Evolutionary conservation across 192 early-diverging fungal genomes (phyloP).

Genomic region (Coemansia sp.): DNA sequence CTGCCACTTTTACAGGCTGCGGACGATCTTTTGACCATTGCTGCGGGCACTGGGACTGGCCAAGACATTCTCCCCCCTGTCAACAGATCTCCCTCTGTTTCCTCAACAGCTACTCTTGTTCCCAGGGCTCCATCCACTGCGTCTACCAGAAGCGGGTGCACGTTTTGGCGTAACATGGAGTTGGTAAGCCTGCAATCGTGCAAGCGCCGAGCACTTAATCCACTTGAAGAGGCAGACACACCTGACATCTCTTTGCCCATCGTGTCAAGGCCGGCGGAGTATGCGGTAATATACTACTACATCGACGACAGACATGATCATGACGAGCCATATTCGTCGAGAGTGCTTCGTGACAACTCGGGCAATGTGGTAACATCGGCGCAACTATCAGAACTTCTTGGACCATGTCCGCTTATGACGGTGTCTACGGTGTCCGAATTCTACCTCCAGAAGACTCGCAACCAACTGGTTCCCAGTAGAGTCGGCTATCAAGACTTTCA

Average conservation of each 20-base stretch:
- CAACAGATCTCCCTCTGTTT: no score
- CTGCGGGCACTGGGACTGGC: no score
- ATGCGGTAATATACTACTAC: background rate
- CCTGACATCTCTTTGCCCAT: slow-evolving; percentile 20
- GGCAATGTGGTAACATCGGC: slow-evolving; percentile 16
- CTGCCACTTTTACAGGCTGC: no score
- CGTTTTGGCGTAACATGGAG: slow-evolving; percentile 14
- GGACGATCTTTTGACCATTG: no score
- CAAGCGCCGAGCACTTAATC: slow-evolving; percentile 25
- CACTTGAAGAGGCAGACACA: slow-evolving; percentile 8
- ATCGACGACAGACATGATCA: background rate
- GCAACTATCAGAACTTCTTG: slow-evolving; percentile 7
- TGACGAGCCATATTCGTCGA: background rate
- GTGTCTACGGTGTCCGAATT: slow-evolving; percentile 10
- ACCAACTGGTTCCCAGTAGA: slow-evolving; percentile 12
- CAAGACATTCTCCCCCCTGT: no score
- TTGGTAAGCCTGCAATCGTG: background rate
- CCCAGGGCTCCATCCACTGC: no score
- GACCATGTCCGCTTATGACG: slow-evolving; percentile 29
- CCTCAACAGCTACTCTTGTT: no score
- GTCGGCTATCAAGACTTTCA: slow-evolving; percentile 1
- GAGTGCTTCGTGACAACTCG: background rate
- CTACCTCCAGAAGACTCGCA: slow-evolving; percentile 22
- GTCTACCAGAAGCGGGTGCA: no score
- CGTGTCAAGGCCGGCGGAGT: slow-evolving; percentile 1